Conservation (phyloP, 1,139 yeast genomes). For the Lizanozyma gosingica region DNA sequence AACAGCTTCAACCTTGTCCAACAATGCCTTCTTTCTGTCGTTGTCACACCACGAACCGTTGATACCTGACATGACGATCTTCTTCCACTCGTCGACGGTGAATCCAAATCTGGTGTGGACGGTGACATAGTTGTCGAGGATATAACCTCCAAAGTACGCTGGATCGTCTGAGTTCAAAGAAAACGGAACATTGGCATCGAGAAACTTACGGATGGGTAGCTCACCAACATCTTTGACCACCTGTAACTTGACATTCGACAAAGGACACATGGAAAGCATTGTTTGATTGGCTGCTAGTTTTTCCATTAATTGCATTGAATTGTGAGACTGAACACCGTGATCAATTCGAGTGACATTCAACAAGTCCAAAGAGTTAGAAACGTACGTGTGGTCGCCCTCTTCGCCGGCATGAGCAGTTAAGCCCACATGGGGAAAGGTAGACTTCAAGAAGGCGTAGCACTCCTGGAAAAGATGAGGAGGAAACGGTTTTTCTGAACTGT, state of each 20-base stretch:
- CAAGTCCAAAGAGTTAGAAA: slow-evolving; percentile 45
- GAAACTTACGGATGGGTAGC: slow-evolving; percentile 51
- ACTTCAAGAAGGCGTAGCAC: slow-evolving; percentile 43
- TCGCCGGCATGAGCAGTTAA: slow-evolving; percentile 86
- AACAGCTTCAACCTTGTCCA: slow-evolving; percentile 36
- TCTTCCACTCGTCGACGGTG: slow-evolving; percentile 46
- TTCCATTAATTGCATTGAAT: slow-evolving; percentile 42
- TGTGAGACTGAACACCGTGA: slow-evolving; percentile 63
- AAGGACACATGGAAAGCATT: slow-evolving; percentile 64
- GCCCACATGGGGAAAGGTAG: slow-evolving; percentile 40
- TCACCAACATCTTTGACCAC: slow-evolving; percentile 62
- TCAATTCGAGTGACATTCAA: slow-evolving; percentile 63
- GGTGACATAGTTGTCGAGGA: slow-evolving; percentile 60
- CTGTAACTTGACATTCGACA: slow-evolving; percentile 64
- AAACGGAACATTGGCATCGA: slow-evolving; percentile 59
- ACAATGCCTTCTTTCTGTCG: slow-evolving; percentile 40
- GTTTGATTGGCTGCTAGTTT: slow-evolving; percentile 45
- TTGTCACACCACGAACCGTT: slow-evolving; percentile 63
- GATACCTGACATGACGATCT: slow-evolving; percentile 50
- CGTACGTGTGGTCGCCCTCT: slow-evolving; percentile 68
- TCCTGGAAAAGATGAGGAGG: slow-evolving; percentile 62
- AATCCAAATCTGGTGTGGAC: slow-evolving; percentile 61
- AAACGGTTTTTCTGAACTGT: slow-evolving; percentile 66
- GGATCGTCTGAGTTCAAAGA: slow-evolving; percentile 81
- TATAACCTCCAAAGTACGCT: slow-evolving; percentile 78